Base-by-base conservation (phyloP, 2,329 filamentous ascomycete species). In the Didymella arachidicola region DNA sequence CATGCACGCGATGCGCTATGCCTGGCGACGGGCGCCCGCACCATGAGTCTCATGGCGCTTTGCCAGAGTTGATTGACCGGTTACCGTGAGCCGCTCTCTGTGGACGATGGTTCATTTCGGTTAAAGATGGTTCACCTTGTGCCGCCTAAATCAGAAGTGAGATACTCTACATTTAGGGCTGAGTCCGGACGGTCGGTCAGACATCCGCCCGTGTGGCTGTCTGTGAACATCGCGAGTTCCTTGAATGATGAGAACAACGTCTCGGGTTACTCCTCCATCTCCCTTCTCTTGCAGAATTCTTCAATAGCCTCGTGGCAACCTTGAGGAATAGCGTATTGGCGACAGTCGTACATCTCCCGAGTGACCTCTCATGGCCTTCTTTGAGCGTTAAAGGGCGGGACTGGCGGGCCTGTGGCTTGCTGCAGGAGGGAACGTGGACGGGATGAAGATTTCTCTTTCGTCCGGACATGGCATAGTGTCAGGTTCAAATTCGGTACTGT, bases 71-170 rank as follows among this genome's bases (percentile, higher is more conserved):
- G 62, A 30, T 53, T 61, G 57, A 71, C 67, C 68, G 68, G 68
- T 71, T 51, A 55, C 54, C 8, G 30, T 63, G 59, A 49, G 58
- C 59, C 58, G 57, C 56, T 51, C 43, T 48, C 27, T 26, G 29
- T 51, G 52, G 42, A 47, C 19, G 29, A 39, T 32, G 58, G 45
- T 52, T 70, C 59, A 71, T 71, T 53, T 72, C 69, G 70, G 66
- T 60, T 71, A 67, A 64, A 57, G 41, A 45, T 54, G 43, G 29
- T 46, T 50, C 32, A 45, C 30, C 38, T 30, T 39, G 18, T 30
- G 18, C 46, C 41, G 46, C 39, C 26, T 46, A 57, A 56, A 41
- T 34, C 19, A 38, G 14, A 45, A 11, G 48, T 54, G 41, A 34
- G 34, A 57, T 29, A 39, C 36, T 46, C 42, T 49, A 46, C 19